Conservation (phyloP, 257 asterid genomes). For the Capsicum chinense region DNA sequence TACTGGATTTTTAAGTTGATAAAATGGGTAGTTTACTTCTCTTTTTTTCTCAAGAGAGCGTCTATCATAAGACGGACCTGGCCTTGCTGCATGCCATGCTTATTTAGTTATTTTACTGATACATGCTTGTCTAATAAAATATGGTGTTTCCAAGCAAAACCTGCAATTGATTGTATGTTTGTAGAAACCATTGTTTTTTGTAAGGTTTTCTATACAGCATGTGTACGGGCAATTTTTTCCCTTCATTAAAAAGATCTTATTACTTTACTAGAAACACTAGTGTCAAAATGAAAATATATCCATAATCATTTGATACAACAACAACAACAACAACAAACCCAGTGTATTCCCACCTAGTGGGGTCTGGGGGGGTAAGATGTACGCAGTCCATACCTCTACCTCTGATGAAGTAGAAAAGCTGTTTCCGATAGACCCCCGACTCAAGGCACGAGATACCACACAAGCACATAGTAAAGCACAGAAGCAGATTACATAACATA, state of each 20-base stretch:
- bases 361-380: too few relatives aligned
- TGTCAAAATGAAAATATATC: neutral
- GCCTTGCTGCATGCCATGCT: neutral
- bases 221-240: neutral
- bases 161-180: neutral
- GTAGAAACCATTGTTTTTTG: neutral
- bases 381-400: too few relatives aligned
- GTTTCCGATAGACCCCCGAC: too few relatives aligned
- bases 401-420: too few relatives aligned
- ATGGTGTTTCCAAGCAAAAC: neutral
- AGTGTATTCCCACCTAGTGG: too few relatives aligned
- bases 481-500: too few relatives aligned
- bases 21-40: neutral
- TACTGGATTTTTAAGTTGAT: conserved; percentile 2
- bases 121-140: neutral
- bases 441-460: too few relatives aligned
- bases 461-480: too few relatives aligned
- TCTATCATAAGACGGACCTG: neutral
- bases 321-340: too few relatives aligned
- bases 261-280: neutral
- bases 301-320: neutral
- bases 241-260: neutral
- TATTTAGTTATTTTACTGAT: neutral
- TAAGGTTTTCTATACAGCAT: neutral
- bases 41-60: conserved; percentile 17